Evolutionary conservation across 1,284 basidiomycete genomes (phyloP).

Genomic region (Pascua sp.): DNA sequence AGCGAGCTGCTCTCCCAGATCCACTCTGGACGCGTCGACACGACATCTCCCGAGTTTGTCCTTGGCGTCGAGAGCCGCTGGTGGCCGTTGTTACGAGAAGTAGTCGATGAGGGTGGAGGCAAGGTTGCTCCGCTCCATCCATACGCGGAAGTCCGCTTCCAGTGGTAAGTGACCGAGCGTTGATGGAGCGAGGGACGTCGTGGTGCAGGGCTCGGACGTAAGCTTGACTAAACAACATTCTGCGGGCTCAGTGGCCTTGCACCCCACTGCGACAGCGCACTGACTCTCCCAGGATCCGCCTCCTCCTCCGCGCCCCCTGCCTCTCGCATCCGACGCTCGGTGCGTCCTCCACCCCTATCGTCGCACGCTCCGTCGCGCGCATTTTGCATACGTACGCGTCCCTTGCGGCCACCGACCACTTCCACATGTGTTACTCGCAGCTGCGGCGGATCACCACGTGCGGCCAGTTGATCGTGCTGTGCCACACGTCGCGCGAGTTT

Average conservation of each 20-base stretch:
- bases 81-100: conserved; percentile 20
- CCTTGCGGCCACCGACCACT: conserved; percentile 13
- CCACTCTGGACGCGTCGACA: conserved; percentile 24
- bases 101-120: conserved; percentile 14
- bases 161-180: conserved; percentile 19
- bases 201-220: neutral
- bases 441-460: conserved; percentile 24
- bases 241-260: neutral
- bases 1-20: conserved; percentile 22
- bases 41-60: conserved; percentile 25
- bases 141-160: conserved; percentile 25
- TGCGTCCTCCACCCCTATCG: conserved; percentile 18
- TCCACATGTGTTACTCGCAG: conserved; percentile 27
- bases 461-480: conserved; percentile 28
- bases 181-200: no score
- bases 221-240: neutral
- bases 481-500: conserved; percentile 20
- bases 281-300: conserved; percentile 19
- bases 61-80: conserved; percentile 16
- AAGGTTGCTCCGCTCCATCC: conserved; percentile 12
- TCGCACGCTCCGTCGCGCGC: conserved; percentile 22
- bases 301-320: conserved; percentile 23
- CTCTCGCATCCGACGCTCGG: conserved; percentile 18
- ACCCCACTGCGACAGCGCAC: neutral
- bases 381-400: conserved; percentile 26